Conservation (phyloP, 331 rosid species). For the Dryas integrifolia region DNA sequence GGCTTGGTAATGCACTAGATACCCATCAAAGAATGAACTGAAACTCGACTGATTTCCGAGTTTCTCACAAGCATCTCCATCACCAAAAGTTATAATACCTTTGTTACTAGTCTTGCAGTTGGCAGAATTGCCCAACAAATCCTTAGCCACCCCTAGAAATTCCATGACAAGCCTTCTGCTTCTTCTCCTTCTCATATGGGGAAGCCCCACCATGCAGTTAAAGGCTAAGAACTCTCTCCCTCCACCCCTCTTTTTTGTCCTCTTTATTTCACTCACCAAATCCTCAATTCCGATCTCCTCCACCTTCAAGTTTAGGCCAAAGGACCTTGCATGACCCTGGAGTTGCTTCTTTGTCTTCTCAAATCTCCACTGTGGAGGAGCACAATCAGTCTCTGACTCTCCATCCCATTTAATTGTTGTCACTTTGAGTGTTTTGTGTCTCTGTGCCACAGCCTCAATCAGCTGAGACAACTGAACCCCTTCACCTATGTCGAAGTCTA, state of each 20-base stretch:
- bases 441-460: slow-evolving; percentile 39
- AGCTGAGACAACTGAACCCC: slow-evolving; percentile 55
- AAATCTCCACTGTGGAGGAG: slow-evolving; percentile 31
- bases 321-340: slow-evolving; percentile 36
- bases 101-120: neutral
- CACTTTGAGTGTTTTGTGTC: slow-evolving; percentile 34
- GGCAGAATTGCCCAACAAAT: slow-evolving; percentile 30
- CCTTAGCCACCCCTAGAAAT: slow-evolving; percentile 46
- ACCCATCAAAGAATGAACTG: slow-evolving; percentile 44
- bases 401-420: slow-evolving; percentile 49
- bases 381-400: neutral
- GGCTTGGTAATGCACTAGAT: slow-evolving; percentile 49
- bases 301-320: slow-evolving; percentile 46
- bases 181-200: slow-evolving; percentile 44
- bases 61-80: slow-evolving; percentile 48
- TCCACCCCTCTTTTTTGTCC: slow-evolving; percentile 31
- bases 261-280: slow-evolving; percentile 41
- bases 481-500: slow-evolving; percentile 49
- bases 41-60: slow-evolving; percentile 34
- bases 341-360: slow-evolving; percentile 44
- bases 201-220: slow-evolving; percentile 45
- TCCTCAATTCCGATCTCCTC: slow-evolving; percentile 49
- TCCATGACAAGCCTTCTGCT: slow-evolving; percentile 36
- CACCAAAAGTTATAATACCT: slow-evolving; percentile 52
- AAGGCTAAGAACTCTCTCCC: slow-evolving; percentile 46